Evolutionary conservation across 441 rosid species (phyloP).

Genomic region (Manihot esculenta): DNA sequence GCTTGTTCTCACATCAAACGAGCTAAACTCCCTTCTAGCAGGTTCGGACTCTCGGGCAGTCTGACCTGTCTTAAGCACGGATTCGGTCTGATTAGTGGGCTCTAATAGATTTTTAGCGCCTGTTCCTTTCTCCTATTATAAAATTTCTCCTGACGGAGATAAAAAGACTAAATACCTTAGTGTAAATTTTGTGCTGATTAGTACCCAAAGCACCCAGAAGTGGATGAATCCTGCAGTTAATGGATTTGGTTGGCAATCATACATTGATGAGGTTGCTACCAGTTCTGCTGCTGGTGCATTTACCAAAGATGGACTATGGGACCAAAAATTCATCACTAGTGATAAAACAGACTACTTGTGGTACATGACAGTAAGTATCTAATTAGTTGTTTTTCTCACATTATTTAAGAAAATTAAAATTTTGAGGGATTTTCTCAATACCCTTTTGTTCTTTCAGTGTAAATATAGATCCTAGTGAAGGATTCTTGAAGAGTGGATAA

Average conservation of each 20-base stretch:
- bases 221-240: conserved; percentile 66
- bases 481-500: conserved; percentile 70
- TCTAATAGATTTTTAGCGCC: too few relatives aligned
- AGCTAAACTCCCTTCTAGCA: too few relatives aligned
- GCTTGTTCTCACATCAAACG: too few relatives aligned
- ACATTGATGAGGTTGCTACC: conserved; percentile 64
- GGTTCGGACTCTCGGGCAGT: too few relatives aligned
- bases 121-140: too few relatives aligned
- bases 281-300: conserved; percentile 53
- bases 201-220: conserved; percentile 69
- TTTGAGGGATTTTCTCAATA: background rate
- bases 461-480: conserved; percentile 67
- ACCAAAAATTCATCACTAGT: conserved; percentile 81
- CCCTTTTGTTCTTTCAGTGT: conserved; percentile 22
- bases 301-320: conserved; percentile 67
- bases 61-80: too few relatives aligned
- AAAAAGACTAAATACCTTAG: background rate
- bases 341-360: conserved; percentile 88
- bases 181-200: conserved; percentile 48
- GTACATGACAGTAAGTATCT: conserved; percentile 86
- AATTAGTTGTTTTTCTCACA: background rate
- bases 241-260: conserved; percentile 83
- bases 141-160: too few relatives aligned
- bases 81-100: too few relatives aligned
- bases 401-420: too few relatives aligned